A percentile compares a stretch with the other conserved stretches of the same genome.
phyloP scores from a whole-genome alignment of 2,329 filamentous ascomycete genomes.

The Ophiosphaerella narmari region DNA sequence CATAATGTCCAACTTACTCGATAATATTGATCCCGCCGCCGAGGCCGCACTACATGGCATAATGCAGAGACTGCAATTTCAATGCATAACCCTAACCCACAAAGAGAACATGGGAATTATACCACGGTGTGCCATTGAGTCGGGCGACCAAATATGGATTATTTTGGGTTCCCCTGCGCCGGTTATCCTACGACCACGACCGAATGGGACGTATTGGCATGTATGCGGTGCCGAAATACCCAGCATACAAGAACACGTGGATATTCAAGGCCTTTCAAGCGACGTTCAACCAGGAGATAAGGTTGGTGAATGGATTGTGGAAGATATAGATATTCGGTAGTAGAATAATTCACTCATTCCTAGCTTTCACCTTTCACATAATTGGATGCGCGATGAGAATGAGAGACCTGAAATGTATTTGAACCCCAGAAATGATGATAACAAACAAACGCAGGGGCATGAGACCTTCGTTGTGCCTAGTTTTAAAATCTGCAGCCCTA shows the following conservation, averaged over 20 bases:
- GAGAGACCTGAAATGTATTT: no score
- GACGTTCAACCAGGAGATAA: slow-evolving; percentile 2
- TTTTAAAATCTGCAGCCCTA: no score
- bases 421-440: no score
- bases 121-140: background rate
- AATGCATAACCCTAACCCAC: background rate
- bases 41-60: no score
- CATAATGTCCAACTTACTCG: no score
- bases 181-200: background rate
- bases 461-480: no score
- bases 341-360: background rate
- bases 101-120: background rate
- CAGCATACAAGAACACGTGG: background rate
- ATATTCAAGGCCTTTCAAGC: background rate
- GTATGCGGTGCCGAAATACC: slow-evolving; percentile 2
- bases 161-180: slow-evolving; percentile 1
- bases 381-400: no score
- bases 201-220: background rate
- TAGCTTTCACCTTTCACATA: no score
- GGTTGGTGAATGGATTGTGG: slow-evolving; percentile 2
- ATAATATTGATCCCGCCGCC: no score
- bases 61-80: no score
- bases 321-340: slow-evolving; percentile 1
- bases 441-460: no score
- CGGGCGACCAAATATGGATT: slow-evolving; percentile 5